These are phyloP conservation scores for Takakia lepidozioides DNA, from an alignment of 225 moss, liverwort and hornwort species.

Conservation along the genomic window DNA sequence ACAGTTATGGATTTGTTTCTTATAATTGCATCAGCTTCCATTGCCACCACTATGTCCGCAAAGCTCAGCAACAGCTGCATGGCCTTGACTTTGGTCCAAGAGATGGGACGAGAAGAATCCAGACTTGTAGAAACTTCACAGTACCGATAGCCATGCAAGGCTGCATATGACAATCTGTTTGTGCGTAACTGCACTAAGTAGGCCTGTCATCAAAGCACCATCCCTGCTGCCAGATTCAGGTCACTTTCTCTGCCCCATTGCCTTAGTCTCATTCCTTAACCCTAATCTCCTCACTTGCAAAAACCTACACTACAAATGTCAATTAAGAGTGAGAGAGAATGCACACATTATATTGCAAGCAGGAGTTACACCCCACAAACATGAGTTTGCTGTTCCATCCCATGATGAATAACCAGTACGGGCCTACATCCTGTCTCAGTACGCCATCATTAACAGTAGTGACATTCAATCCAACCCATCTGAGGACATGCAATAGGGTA, in stretches of 20 bases:
- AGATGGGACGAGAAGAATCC: constrained; percentile 51
- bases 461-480: too few relatives aligned
- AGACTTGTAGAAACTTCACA: constrained; percentile 76
- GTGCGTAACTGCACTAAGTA: constrained; percentile 85
- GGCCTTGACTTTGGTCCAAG: constrained; percentile 93
- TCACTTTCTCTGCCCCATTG: neutral
- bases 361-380: too few relatives aligned
- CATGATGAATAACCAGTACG: too few relatives aligned
- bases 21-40: constrained; percentile 88
- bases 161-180: constrained; percentile 78
- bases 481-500: too few relatives aligned
- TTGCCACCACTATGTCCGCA: constrained; percentile 72
- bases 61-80: constrained; percentile 76
- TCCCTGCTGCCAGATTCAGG: constrained; percentile 34
- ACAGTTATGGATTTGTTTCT: constrained; percentile 64
- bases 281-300: neutral
- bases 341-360: too few relatives aligned
- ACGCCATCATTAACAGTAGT: too few relatives aligned
- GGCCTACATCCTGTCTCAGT: too few relatives aligned
- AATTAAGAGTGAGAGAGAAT: too few relatives aligned
- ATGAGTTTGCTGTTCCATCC: too few relatives aligned
- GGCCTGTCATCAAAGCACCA: constrained; percentile 56
- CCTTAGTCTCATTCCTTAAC: neutral
- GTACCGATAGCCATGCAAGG: constrained; percentile 84
- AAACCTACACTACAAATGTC: too few relatives aligned